These are phyloP conservation scores for Microthlaspi erraticum DNA, from an alignment of 345 rosid genomes.

Conservation along the genomic window DNA sequence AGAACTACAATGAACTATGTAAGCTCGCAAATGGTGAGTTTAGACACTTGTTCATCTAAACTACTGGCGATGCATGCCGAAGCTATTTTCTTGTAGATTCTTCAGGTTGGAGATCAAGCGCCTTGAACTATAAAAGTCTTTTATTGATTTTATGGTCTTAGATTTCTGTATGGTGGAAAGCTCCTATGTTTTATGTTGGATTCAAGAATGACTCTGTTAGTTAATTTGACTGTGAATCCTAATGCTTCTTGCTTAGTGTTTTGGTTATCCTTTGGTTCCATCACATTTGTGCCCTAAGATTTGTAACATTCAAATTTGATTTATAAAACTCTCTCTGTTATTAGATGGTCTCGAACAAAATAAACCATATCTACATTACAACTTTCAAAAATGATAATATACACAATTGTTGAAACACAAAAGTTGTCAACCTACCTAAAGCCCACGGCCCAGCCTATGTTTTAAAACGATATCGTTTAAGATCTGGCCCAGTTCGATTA, in stretches of 20 bases:
- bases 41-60: constrained; percentile 66
- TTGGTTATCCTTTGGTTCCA: constrained; percentile 1
- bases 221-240: not conserved
- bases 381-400: not conserved
- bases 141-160: not conserved
- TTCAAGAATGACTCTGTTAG: not conserved
- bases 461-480: not conserved
- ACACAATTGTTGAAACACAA: not conserved
- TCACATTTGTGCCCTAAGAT: not conserved
- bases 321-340: not conserved
- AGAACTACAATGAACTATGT: constrained; percentile 77
- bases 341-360: not conserved
- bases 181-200: constrained; percentile 8
- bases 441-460: constrained; percentile 19
- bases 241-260: not conserved
- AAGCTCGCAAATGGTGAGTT: constrained; percentile 91
- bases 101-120: not conserved
- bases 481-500: not conserved
- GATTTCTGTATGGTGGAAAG: no score
- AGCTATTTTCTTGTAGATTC: not conserved
- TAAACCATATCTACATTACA: not conserved
- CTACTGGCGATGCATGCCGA: not conserved
- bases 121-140: not conserved
- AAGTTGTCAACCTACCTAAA: not conserved
- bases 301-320: constrained; percentile 12